Evolutionary conservation across 768 basidiomycete species (phyloP).

Genomic region (Podaxis sp.): DNA sequence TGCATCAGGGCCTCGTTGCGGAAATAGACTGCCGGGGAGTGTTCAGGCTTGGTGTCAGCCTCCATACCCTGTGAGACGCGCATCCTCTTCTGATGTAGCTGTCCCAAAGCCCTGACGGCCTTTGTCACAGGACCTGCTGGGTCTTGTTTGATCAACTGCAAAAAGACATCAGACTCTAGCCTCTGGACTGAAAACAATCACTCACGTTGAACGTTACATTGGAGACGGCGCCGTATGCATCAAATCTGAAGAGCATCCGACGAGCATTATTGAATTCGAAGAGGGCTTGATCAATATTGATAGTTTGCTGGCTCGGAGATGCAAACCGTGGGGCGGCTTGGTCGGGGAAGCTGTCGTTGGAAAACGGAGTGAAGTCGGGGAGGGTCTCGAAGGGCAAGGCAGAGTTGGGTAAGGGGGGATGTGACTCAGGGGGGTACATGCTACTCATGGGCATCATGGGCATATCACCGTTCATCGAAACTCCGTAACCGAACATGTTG

Average conservation of each 20-base stretch:
- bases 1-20: slow-evolving; percentile 68
- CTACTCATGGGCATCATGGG: background rate
- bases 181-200: slow-evolving; percentile 4
- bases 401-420: background rate
- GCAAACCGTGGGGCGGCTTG: background rate
- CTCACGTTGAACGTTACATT: slow-evolving; percentile 67
- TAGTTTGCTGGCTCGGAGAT: slow-evolving; percentile 30
- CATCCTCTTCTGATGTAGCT: slow-evolving; percentile 63
- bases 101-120: slow-evolving; percentile 74
- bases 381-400: background rate
- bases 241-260: slow-evolving; percentile 64
- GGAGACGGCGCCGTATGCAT: slow-evolving; percentile 44
- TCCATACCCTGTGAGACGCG: slow-evolving; percentile 64
- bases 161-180: slow-evolving; percentile 5
- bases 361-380: slow-evolving; percentile 9
- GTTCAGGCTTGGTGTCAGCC: slow-evolving; percentile 50
- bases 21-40: slow-evolving; percentile 60
- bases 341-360: slow-evolving; percentile 1
- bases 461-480: slow-evolving; percentile 2
- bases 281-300: slow-evolving; percentile 58
- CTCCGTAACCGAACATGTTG: slow-evolving; percentile 3
- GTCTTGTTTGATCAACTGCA: slow-evolving; percentile 56
- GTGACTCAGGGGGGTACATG: slow-evolving; percentile 7
- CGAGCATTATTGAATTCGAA: slow-evolving; percentile 78
- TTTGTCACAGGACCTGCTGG: slow-evolving; percentile 70